Evolutionary conservation across 1,139 yeast species (phyloP).

Genomic region (Petasospora rhodanensis): DNA sequence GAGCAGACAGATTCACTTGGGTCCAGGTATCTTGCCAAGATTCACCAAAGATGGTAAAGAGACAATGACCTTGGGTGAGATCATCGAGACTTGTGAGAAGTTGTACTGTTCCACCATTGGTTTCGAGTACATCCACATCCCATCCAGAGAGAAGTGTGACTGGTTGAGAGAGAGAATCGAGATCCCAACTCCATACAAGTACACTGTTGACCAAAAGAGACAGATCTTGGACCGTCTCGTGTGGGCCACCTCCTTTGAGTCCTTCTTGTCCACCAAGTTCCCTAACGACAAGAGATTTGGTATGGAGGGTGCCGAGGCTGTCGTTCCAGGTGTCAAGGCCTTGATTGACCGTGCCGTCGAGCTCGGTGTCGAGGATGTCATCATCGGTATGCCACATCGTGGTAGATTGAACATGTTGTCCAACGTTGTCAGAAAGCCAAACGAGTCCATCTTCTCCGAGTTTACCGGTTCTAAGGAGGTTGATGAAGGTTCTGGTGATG

Average conservation of each 20-base stretch:
- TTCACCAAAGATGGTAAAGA: constrained; percentile 68
- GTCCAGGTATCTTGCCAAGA: constrained; percentile 96
- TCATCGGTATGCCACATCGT: constrained; percentile 99
- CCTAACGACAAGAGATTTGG: constrained; percentile 99
- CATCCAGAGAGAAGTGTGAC: constrained; percentile 92
- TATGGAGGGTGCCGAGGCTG: constrained; percentile 95
- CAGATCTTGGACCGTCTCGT: constrained; percentile 94
- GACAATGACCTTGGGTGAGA: constrained; percentile 68
- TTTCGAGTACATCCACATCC: constrained; percentile 93
- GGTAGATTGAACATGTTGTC: constrained; percentile 98
- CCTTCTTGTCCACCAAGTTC: constrained; percentile 88
- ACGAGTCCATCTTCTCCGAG: constrained; percentile 95
- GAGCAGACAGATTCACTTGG: constrained; percentile 79
- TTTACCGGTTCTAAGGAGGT: constrained; percentile 85
- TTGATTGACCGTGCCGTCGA: constrained; percentile 92
- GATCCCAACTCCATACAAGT: constrained; percentile 83
- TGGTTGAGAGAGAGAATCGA: constrained; percentile 98
- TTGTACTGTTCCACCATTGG: constrained; percentile 89
- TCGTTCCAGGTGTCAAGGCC: constrained; percentile 95
- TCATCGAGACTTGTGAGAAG: constrained; percentile 72
- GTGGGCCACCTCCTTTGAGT: constrained; percentile 94
- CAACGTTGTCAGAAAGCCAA: constrained; percentile 97
- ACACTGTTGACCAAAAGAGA: constrained; percentile 85
- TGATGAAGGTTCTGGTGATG: constrained; percentile 97
- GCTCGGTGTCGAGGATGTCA: constrained; percentile 89